These are phyloP conservation scores for Chiua sp. DNA, from an alignment of 1,284 basidiomycete species.

Conservation along the genomic window DNA sequence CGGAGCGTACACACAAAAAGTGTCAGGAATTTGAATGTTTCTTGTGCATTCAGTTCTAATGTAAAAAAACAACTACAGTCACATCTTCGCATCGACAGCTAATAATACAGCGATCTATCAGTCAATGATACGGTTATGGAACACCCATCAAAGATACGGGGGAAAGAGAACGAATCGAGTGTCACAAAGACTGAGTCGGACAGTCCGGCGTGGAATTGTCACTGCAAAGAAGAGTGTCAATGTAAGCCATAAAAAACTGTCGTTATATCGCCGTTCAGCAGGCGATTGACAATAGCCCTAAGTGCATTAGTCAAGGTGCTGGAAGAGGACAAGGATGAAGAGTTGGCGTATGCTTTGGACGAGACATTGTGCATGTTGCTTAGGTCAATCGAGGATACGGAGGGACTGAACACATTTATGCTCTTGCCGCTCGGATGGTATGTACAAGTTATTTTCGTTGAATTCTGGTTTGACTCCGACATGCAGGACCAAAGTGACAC, in stretches of 20 bases:
- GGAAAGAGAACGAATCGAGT: slow-evolving; percentile 1
- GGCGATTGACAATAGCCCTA: slow-evolving; percentile 79
- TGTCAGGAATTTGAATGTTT: neutral
- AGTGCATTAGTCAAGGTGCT: slow-evolving; percentile 75
- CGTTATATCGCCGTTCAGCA: slow-evolving; percentile 58
- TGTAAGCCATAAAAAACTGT: slow-evolving; percentile 2
- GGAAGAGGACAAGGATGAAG: slow-evolving; percentile 70
- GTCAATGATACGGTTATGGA: slow-evolving; percentile 24
- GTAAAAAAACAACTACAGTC: neutral
- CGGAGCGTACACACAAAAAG: too few relatives aligned
- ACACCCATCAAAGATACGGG: neutral
- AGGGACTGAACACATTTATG: slow-evolving; percentile 91
- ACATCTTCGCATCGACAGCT: slow-evolving; percentile 2
- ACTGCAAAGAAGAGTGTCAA: neutral
- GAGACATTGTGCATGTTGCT: slow-evolving; percentile 79
- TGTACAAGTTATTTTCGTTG: slow-evolving; percentile 2
- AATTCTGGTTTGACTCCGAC: neutral
- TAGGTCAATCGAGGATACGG: slow-evolving; percentile 79
- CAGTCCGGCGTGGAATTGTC: slow-evolving; percentile 7
- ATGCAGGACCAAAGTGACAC: slow-evolving; percentile 80
- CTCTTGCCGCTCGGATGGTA: slow-evolving; percentile 90
- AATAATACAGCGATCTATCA: slow-evolving; percentile 35
- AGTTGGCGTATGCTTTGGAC: slow-evolving; percentile 73
- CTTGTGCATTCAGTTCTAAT: neutral
- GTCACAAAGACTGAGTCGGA: neutral